Evolutionary conservation across 1,139 yeast genomes (phyloP).

Genomic region (Oligophagozyma castellii): DNA sequence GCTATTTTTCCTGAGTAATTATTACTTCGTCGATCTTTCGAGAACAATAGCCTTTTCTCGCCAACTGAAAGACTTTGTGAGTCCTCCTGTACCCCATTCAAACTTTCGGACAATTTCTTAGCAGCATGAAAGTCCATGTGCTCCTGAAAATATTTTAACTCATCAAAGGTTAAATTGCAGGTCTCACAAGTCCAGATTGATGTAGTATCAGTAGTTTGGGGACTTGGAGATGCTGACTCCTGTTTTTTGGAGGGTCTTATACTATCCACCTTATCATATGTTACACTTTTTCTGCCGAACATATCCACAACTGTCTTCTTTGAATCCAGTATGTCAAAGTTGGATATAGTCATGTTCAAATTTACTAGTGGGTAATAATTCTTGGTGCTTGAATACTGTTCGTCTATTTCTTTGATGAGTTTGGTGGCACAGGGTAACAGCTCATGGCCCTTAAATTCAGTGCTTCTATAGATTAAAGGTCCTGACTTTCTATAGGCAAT

Average conservation of each 20-base stretch:
- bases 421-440: conserved; percentile 30
- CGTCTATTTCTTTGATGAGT: conserved; percentile 29
- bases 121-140: conserved; percentile 24
- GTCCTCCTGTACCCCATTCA: conserved; percentile 18
- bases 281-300: conserved; percentile 20
- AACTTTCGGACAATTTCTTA: conserved; percentile 16
- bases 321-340: conserved; percentile 34
- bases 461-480: conserved; percentile 9
- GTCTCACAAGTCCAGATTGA: conserved; percentile 8
- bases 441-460: conserved; percentile 14
- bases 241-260: background rate
- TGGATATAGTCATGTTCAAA: conserved; percentile 38
- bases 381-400: conserved; percentile 20
- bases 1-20: background rate
- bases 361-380: conserved; percentile 36
- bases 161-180: conserved; percentile 10
- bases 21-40: conserved; percentile 2
- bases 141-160: conserved; percentile 13
- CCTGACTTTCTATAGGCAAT: conserved; percentile 22
- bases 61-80: conserved; percentile 18
- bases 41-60: conserved; percentile 16
- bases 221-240: background rate
- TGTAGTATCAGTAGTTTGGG: background rate
- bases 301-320: conserved; percentile 39
- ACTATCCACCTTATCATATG: conserved; percentile 2